These are phyloP conservation scores for Aspergillus sp. DNA, from an alignment of 2,329 filamentous ascomycete genomes.

Conservation along the genomic window DNA sequence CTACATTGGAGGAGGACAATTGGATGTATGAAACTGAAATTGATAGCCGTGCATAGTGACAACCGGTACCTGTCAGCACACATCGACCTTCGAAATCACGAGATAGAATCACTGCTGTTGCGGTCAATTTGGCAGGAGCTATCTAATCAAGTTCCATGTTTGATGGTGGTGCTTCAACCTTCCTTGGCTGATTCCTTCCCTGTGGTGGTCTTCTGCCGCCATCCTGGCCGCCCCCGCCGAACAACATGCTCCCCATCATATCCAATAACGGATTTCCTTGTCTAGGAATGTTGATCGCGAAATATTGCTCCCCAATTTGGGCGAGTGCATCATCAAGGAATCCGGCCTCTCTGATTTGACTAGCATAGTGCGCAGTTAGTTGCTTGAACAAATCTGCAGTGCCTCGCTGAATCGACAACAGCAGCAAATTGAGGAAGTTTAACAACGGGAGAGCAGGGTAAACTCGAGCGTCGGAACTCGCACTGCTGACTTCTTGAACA, in stretches of 20 bases:
- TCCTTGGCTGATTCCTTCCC: slow-evolving; percentile 41
- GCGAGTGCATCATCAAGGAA: slow-evolving; percentile 81
- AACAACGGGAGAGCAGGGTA: slow-evolving; percentile 91
- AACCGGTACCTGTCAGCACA: slow-evolving; percentile 16
- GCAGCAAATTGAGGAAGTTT: slow-evolving; percentile 85
- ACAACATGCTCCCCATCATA: slow-evolving; percentile 96
- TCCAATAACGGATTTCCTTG: slow-evolving; percentile 93
- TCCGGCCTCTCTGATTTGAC: slow-evolving; percentile 72
- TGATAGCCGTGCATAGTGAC: slow-evolving; percentile 46
- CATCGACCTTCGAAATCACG: not conserved
- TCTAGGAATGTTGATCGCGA: slow-evolving; percentile 81
- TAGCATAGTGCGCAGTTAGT: slow-evolving; percentile 76
- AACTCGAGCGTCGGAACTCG: slow-evolving; percentile 71
- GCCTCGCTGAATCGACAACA: slow-evolving; percentile 80
- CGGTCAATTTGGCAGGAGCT: not conserved
- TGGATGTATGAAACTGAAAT: slow-evolving; percentile 86
- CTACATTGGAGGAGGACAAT: slow-evolving; percentile 74
- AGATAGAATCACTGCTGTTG: not conserved
- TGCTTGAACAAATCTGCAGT: slow-evolving; percentile 76
- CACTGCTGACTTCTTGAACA: slow-evolving; percentile 77
- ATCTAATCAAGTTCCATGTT: slow-evolving; percentile 47
- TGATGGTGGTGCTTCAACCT: slow-evolving; percentile 47
- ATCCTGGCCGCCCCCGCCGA: slow-evolving; percentile 64
- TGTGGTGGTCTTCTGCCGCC: slow-evolving; percentile 37
- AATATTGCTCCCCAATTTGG: slow-evolving; percentile 94